Percentiles rank a stretch among this genome's conserved stretches.
These are phyloP conservation scores for Parathielavia appendiculata DNA, from an alignment of 495 filamentous ascomycete genomes.

Conservation along the genomic window DNA sequence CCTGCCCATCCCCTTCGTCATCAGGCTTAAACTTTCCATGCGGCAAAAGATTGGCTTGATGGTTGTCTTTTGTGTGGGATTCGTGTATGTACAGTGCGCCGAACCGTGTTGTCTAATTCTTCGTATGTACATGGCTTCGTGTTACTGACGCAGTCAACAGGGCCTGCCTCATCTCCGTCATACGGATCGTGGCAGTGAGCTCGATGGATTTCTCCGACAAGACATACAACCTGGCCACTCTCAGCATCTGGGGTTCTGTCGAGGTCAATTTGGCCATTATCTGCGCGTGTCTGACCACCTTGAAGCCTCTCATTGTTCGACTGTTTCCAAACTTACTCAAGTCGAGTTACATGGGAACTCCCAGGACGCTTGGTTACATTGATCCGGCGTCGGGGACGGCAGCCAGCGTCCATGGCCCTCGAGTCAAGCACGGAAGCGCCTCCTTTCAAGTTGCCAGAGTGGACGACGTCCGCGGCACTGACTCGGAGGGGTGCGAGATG, in stretches of 20 bases:
- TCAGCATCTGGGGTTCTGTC: neutral
- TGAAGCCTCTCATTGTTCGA: neutral
- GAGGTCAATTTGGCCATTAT: constrained; percentile 6
- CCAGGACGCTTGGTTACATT: neutral
- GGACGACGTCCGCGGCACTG: neutral
- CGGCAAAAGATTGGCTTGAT: neutral
- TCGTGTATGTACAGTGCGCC: too few relatives aligned
- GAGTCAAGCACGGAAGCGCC: neutral
- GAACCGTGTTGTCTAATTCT: neutral
- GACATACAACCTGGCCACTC: neutral
- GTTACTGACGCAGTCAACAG: neutral
- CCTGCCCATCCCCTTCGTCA: neutral
- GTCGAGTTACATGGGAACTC: neutral
- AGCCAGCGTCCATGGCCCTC: neutral
- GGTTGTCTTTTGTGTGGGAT: neutral
- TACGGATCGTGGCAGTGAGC: neutral
- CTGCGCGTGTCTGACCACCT: neutral
- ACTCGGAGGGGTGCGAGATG: neutral
- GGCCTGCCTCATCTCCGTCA: neutral
- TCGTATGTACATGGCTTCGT: neutral
- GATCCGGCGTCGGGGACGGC: neutral
- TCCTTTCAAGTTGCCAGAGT: neutral
- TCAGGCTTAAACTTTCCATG: neutral
- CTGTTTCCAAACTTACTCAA: neutral
- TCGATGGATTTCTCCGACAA: neutral